A percentile compares a stretch with the other conserved stretches of the same genome.
Evolutionary conservation across 169 alveolate species (phyloP).

Genomic region (Plasmodium cynomolgi): DNA sequence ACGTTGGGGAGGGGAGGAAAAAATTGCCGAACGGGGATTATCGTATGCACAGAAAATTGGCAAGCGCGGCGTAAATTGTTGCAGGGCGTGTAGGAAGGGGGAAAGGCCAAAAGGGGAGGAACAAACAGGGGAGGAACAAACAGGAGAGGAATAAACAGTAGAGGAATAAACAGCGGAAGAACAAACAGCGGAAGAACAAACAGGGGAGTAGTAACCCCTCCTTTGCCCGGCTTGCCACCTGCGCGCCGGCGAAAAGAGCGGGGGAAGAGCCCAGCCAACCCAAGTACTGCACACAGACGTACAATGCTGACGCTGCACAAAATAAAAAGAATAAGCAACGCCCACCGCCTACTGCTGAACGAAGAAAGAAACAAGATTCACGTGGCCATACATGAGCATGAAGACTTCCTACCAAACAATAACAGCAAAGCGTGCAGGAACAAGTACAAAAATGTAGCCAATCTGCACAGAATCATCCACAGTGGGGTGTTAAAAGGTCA

Average conservation of each 20-base stretch:
- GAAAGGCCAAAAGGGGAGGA: neutral
- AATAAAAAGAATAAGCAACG: slow-evolving; percentile 19
- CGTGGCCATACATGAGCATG: slow-evolving; percentile 37
- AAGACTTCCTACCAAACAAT: slow-evolving; percentile 28
- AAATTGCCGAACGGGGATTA: neutral
- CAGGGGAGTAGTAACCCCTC: neutral
- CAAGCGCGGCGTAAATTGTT: neutral
- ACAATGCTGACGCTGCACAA: slow-evolving; percentile 38
- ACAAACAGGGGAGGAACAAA: neutral
- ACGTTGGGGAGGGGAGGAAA: neutral
- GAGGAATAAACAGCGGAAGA: too few species aligned
- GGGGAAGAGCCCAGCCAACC: neutral
- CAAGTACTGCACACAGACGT: neutral
- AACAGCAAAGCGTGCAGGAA: slow-evolving; percentile 57
- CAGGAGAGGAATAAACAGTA: too few species aligned
- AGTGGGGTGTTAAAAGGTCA: slow-evolving; percentile 42
- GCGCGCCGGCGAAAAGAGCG: too few species aligned
- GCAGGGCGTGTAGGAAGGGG: neutral
- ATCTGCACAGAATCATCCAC: slow-evolving; percentile 46
- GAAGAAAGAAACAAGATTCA: slow-evolving; percentile 46
- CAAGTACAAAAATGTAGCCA: slow-evolving; percentile 36
- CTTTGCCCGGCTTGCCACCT: neutral
- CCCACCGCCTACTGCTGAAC: slow-evolving; percentile 1
- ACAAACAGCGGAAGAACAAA: neutral
- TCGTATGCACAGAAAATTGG: neutral